These are phyloP conservation scores for Mrakiaceae sp. DNA, from an alignment of 1,284 basidiomycete genomes.

Conservation along the genomic window DNA sequence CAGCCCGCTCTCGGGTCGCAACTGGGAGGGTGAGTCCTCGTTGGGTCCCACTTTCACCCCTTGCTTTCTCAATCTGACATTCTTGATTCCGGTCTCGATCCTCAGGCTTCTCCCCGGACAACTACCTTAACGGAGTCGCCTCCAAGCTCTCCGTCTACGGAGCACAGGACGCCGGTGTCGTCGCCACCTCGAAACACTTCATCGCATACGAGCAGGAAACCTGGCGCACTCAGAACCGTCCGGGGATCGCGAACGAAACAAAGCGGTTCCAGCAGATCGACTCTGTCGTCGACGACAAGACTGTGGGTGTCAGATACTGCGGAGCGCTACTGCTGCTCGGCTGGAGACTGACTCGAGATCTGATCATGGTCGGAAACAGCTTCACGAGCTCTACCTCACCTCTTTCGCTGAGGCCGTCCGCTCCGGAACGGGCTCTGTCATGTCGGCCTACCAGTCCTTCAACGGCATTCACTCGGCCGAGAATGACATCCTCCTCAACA, in stretches of 20 bases:
- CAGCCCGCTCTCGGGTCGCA: slow-evolving; percentile 33
- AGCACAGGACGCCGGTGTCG: background rate
- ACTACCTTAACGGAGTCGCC: slow-evolving; percentile 33
- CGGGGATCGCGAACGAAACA: background rate
- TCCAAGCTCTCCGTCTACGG: slow-evolving; percentile 18
- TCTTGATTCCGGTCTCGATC: background rate
- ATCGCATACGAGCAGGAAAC: slow-evolving; percentile 15
- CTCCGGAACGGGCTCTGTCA: slow-evolving; percentile 36
- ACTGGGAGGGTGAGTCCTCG: slow-evolving; percentile 26
- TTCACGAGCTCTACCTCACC: slow-evolving; percentile 36
- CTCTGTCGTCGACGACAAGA: slow-evolving; percentile 27
- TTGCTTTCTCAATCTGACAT: background rate
- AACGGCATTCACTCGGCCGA: slow-evolving; percentile 72
- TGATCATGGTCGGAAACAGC: background rate
- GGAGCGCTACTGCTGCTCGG: background rate
- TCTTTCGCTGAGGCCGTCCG: slow-evolving; percentile 39
- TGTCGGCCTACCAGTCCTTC: slow-evolving; percentile 39
- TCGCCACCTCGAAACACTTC: background rate
- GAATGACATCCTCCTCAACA: slow-evolving; percentile 61
- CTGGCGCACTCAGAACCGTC: background rate
- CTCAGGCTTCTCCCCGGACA: slow-evolving; percentile 33
- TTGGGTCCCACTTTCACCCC: background rate
- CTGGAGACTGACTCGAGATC: background rate
- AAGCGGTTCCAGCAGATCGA: slow-evolving; percentile 20
- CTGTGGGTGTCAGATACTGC: background rate